Evolutionary conservation across 2,329 filamentous ascomycete genomes (phyloP).

Genomic region (Scytalidium lignicola): DNA sequence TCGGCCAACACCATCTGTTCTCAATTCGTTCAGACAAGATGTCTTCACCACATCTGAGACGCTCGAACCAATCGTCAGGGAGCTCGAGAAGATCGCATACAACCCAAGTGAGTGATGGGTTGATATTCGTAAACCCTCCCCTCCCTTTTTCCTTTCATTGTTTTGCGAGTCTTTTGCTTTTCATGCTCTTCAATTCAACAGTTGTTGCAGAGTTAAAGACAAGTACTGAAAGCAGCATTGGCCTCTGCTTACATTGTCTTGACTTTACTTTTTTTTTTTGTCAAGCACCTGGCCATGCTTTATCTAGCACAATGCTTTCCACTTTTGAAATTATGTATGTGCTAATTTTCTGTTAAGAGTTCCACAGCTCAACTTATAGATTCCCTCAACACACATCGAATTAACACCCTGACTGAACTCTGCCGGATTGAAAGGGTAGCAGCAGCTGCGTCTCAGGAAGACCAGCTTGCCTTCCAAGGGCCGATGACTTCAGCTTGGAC

Average conservation of each 20-base stretch:
- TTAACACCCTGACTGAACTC: constrained; percentile 69
- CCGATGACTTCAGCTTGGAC: constrained; percentile 69
- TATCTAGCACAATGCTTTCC: constrained; percentile 6
- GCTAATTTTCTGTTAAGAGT: not conserved
- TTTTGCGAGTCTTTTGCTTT: not conserved
- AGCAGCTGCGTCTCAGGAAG: constrained; percentile 49
- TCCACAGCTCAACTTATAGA: constrained; percentile 49
- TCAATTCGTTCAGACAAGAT: not conserved
- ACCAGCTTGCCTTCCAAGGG: constrained; percentile 53
- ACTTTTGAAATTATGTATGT: constrained; percentile 8
- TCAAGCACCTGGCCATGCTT: not conserved
- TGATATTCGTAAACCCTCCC: constrained; percentile 22
- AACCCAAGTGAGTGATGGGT: constrained; percentile 25
- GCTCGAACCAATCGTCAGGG: not conserved
- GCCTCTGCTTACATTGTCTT: not conserved
- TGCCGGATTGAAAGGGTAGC: constrained; percentile 66
- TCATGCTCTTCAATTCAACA: not conserved
- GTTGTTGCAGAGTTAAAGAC: not conserved
- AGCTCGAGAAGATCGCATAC: constrained; percentile 1
- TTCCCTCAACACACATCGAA: constrained; percentile 58
- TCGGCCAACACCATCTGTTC: not conserved
- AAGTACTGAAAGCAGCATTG: not conserved
- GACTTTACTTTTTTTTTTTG: not conserved
- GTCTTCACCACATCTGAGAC: not conserved
- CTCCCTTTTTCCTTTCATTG: constrained; percentile 1